Base-by-base conservation (phyloP, 768 basidiomycete genomes). In the Serendipita indica region DNA sequence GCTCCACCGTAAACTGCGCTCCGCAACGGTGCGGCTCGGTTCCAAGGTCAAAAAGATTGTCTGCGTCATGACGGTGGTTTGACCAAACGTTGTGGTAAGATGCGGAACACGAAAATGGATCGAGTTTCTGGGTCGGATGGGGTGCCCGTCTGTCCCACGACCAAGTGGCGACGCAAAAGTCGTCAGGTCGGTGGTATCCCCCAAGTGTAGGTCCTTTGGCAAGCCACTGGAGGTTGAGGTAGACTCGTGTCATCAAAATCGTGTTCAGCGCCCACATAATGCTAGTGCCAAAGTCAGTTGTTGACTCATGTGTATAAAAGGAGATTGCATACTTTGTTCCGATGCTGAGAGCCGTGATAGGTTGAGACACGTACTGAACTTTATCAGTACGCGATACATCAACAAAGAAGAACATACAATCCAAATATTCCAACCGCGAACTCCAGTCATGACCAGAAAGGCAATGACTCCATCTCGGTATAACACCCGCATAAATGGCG, bases 391-490 rank as follows among this genome's bases (percentile, higher is more conserved):
- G n/a, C n/a, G n/a, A n/a, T n/a, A n/a, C n/a, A n/a, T n/a, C n/a
- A n/a, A n/a, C n/a, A 43, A 43, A n/a, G 41, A 7, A n/a, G 27
- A n/a, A 43, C 41, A 1, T 25, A 43, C 41, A 5, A 43, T 43
- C 41, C 41, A 43, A 43, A 43, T 43, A n/a, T 43, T 43, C 41
- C 41, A 43, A 25, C 18, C 27, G 5, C 41, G 41, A 25, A 43
- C 18, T 7, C 18, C 41, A 43, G 27, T 18, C 41, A 43, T 43
- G 5, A 43, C 41, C 7, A 43, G 27, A n/a, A 43, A 43, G 5
- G 41, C 41, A 43, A 43, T 43, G 5, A 43, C 7, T 7, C 41
- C 41, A n/a, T 43, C 41, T 54, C 49, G 49, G n/a, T 54, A 54
- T 16, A 54, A 28, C 7, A 54, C 30, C 22, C 20, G 22, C 7